Conservation (phyloP, 495 filamentous ascomycete genomes). For the Penicillium alfredii region DNA sequence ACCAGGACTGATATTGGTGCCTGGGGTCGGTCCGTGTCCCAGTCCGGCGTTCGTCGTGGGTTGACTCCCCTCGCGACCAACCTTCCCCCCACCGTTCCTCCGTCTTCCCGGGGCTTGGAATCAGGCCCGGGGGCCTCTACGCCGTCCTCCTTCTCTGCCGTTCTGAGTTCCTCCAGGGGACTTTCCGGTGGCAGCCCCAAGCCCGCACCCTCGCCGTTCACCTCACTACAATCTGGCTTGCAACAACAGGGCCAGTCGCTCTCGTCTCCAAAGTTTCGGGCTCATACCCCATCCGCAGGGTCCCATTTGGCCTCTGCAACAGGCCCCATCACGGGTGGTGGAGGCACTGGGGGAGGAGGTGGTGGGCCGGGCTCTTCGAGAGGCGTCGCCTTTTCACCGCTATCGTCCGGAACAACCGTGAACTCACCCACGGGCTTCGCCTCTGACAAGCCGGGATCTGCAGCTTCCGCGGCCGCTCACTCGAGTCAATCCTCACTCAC, state of each 20-base stretch:
- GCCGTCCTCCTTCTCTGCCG: slow-evolving; percentile 52
- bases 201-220: slow-evolving; percentile 48
- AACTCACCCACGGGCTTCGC: slow-evolving; percentile 55
- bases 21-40: slow-evolving; percentile 55
- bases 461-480: slow-evolving; percentile 35
- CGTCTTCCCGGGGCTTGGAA: slow-evolving; percentile 39
- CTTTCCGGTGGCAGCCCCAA: slow-evolving; percentile 45
- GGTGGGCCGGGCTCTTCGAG: slow-evolving; percentile 49
- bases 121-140: slow-evolving; percentile 42
- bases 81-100: slow-evolving; percentile 36
- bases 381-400: slow-evolving; percentile 57
- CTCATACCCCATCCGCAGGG: slow-evolving; percentile 55
- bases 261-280: slow-evolving; percentile 53
- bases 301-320: slow-evolving; percentile 53
- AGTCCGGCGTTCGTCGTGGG: slow-evolving; percentile 53
- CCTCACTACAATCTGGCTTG: slow-evolving; percentile 53
- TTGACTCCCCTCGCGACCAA: slow-evolving; percentile 60
- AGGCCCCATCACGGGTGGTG: slow-evolving; percentile 53
- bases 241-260: slow-evolving; percentile 53
- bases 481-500: slow-evolving; percentile 51
- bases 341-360: slow-evolving; percentile 56
- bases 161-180: slow-evolving; percentile 46
- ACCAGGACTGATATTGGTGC: slow-evolving; percentile 53
- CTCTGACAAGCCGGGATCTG: slow-evolving; percentile 45
- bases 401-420: slow-evolving; percentile 54